Conservation (phyloP, 2,329 filamentous ascomycete species). For the Gnomoniopsis sp. region DNA sequence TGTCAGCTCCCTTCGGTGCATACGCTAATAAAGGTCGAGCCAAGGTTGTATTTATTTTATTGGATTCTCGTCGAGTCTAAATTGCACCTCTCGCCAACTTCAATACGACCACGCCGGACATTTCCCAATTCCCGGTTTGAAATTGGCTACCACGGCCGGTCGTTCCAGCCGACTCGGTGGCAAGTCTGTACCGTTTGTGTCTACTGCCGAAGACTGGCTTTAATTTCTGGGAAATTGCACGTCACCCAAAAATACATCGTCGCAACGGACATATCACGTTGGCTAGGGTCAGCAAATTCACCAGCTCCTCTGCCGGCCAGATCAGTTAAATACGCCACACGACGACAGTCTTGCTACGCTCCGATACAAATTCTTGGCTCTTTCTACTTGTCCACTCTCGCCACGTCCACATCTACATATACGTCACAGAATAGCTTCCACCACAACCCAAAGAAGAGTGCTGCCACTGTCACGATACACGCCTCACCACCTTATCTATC, state of each 20-base stretch:
- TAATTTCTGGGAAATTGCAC: neutral
- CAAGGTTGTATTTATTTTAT: neutral
- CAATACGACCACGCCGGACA: neutral
- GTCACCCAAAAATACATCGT: neutral
- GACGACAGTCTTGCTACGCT: neutral
- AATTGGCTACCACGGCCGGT: neutral
- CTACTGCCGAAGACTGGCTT: neutral
- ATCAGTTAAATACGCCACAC: neutral
- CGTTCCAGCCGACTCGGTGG: too few relatives aligned
- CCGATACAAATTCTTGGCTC: neutral
- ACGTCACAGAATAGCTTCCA: neutral
- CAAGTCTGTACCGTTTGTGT: too few relatives aligned
- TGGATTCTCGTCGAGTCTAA: neutral
- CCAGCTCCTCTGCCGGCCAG: neutral
- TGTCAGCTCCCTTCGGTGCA: neutral
- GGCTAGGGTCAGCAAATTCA: neutral
- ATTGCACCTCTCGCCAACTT: neutral
- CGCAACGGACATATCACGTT: neutral
- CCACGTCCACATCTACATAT: neutral
- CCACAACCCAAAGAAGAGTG: neutral
- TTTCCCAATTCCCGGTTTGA: neutral
- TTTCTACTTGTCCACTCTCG: neutral
- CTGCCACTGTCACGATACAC: neutral
- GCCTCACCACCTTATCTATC: neutral
- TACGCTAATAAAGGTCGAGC: neutral